These are phyloP conservation scores for Actinomortierella wolfii DNA, from an alignment of 371 early-diverging fungal species.

Conservation along the genomic window DNA sequence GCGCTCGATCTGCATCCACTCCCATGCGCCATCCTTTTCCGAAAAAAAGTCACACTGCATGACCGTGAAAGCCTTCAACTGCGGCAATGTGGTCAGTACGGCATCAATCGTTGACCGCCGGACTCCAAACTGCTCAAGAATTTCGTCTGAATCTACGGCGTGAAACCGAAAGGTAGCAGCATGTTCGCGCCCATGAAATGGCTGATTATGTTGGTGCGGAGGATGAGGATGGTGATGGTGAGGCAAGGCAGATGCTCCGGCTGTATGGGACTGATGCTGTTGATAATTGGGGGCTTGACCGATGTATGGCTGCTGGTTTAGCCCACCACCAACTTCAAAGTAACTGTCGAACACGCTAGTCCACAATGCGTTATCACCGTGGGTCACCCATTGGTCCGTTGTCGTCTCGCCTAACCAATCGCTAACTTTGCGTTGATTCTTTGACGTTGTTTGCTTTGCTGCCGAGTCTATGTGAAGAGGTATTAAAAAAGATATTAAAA, in stretches of 20 bases:
- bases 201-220: not conserved
- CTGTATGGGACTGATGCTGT: slow-evolving; percentile 8
- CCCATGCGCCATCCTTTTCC: slow-evolving; percentile 23
- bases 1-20: slow-evolving; percentile 17
- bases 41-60: slow-evolving; percentile 29
- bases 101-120: slow-evolving; percentile 9
- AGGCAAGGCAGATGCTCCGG: slow-evolving; percentile 23
- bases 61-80: slow-evolving; percentile 16
- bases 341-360: slow-evolving; percentile 6
- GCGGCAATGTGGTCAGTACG: slow-evolving; percentile 7
- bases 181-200: slow-evolving; percentile 14
- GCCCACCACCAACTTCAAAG: no score
- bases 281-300: not conserved
- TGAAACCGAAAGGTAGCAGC: no score
- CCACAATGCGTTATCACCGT: slow-evolving; percentile 40
- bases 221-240: not conserved
- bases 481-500: no score
- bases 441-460: no score
- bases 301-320: no score
- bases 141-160: slow-evolving; percentile 5
- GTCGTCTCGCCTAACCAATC: slow-evolving; percentile 40
- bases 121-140: slow-evolving; percentile 16
- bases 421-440: slow-evolving; percentile 20
- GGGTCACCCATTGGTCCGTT: slow-evolving; percentile 31
- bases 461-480: no score